Percentiles rank a stretch among this genome's conserved stretches.
These are phyloP conservation scores for Ophiostoma piceae DNA, from an alignment of 2,329 filamentous ascomycete genomes.

Conservation along the genomic window DNA sequence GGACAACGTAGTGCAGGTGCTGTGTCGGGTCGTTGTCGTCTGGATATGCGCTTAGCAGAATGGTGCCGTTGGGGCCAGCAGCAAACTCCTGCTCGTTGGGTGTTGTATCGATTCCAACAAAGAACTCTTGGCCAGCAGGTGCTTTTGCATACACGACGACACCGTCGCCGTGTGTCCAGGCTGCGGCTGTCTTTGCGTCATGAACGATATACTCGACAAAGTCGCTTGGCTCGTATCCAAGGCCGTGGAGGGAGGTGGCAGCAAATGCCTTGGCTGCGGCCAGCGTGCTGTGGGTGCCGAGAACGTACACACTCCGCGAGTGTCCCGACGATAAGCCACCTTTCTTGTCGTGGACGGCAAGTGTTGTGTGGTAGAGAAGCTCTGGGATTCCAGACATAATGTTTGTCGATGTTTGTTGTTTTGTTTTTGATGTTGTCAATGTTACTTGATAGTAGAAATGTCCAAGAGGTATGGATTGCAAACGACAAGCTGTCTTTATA, in stretches of 20 bases:
- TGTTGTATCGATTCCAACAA: conserved; percentile 37
- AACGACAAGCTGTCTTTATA: neutral
- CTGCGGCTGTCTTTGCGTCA: neutral
- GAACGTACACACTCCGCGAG: conserved; percentile 34
- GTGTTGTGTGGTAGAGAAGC: conserved; percentile 35
- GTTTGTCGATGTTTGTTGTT: neutral
- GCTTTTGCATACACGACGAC: conserved; percentile 38
- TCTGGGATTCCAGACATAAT: conserved; percentile 30
- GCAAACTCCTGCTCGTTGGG: conserved; percentile 35
- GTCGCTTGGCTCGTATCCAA: conserved; percentile 38
- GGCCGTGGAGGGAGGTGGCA: conserved; percentile 30
- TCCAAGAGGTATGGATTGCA: neutral
- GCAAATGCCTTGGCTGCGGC: conserved; percentile 38
- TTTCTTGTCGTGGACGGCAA: conserved; percentile 28
- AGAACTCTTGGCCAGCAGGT: conserved; percentile 36
- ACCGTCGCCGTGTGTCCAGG: conserved; percentile 39
- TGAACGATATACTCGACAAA: conserved; percentile 35
- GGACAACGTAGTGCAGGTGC: conserved; percentile 40
- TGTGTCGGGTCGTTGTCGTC: conserved; percentile 27
- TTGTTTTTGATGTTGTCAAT: neutral
- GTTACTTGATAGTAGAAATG: neutral
- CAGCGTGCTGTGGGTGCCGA: conserved; percentile 38
- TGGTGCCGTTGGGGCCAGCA: conserved; percentile 27
- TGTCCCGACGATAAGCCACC: conserved; percentile 28
- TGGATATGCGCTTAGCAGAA: conserved; percentile 27